Percentiles rank a stretch among this genome's conserved stretches.
These are phyloP conservation scores for Naganishia vishniacii DNA, from an alignment of 768 basidiomycete genomes.

Conservation along the genomic window DNA sequence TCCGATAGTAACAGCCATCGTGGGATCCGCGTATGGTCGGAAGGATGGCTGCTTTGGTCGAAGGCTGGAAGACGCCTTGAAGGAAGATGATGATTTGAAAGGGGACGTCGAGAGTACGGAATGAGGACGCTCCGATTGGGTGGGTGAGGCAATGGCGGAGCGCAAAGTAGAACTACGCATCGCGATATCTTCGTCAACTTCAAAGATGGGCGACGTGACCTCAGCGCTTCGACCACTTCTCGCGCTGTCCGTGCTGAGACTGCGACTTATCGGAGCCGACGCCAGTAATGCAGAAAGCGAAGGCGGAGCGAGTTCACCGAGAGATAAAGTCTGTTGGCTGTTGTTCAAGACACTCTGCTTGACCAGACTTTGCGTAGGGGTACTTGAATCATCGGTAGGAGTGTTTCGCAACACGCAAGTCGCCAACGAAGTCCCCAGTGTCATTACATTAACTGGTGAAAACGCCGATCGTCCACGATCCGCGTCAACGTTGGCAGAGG, in stretches of 20 bases:
- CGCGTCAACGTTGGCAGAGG: slow-evolving; percentile 17
- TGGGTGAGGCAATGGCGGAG: too few relatives aligned
- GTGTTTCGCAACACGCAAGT: not conserved
- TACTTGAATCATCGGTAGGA: slow-evolving; percentile 16
- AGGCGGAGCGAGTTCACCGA: not conserved
- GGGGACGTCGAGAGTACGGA: not conserved
- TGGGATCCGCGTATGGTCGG: slow-evolving; percentile 11
- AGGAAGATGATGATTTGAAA: slow-evolving; percentile 1
- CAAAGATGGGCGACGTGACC: slow-evolving; percentile 21
- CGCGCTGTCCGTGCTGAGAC: slow-evolving; percentile 15
- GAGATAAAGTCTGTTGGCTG: not conserved
- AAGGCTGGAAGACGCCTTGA: not conserved
- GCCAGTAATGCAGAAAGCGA: not conserved
- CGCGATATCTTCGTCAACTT: slow-evolving; percentile 23
- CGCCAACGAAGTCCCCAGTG: not conserved
- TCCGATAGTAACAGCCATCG: slow-evolving; percentile 22
- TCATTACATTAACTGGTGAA: slow-evolving; percentile 9
- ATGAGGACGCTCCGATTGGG: not conserved
- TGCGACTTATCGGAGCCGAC: slow-evolving; percentile 5
- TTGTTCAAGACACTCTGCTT: slow-evolving; percentile 3
- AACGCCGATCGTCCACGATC: slow-evolving; percentile 21
- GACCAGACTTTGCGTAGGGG: slow-evolving; percentile 26
- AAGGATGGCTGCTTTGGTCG: not conserved
- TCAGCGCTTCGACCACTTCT: slow-evolving; percentile 9
- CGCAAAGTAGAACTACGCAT: not conserved